These are phyloP conservation scores for Saccharomyces hybrid DNA, from an alignment of 1,139 yeast species.

Conservation along the genomic window DNA sequence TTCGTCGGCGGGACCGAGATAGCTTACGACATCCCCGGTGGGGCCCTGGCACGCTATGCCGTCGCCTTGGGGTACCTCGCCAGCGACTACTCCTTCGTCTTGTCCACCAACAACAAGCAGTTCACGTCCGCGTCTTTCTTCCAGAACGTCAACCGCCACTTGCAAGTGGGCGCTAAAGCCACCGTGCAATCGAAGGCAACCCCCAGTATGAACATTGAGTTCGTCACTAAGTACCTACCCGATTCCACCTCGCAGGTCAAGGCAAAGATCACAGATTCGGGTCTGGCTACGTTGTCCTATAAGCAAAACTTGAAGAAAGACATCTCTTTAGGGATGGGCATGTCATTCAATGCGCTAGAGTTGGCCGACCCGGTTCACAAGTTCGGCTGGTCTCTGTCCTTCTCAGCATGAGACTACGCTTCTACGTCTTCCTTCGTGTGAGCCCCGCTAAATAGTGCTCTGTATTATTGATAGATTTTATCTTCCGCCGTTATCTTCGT, in stretches of 20 bases:
- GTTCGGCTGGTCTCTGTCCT: slow-evolving; percentile 84
- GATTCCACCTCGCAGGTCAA: slow-evolving; percentile 83
- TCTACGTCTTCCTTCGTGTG: not conserved
- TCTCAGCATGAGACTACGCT: not conserved
- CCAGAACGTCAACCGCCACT: slow-evolving; percentile 86
- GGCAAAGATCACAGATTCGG: slow-evolving; percentile 96
- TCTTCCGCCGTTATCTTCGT: not conserved
- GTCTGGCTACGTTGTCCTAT: slow-evolving; percentile 89
- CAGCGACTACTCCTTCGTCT: slow-evolving; percentile 79
- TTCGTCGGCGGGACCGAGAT: slow-evolving; percentile 96
- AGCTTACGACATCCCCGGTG: slow-evolving; percentile 91
- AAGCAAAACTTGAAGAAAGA: slow-evolving; percentile 94
- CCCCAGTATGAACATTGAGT: slow-evolving; percentile 75
- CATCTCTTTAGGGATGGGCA: slow-evolving; percentile 94
- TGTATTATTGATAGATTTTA: not conserved
- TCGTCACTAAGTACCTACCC: slow-evolving; percentile 89
- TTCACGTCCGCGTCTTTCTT: slow-evolving; percentile 94
- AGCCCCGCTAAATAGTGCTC: not conserved
- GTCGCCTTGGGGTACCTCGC: slow-evolving; percentile 92
- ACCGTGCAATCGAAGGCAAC: slow-evolving; percentile 84
- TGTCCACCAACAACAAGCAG: slow-evolving; percentile 81
- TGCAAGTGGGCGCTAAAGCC: slow-evolving; percentile 98
- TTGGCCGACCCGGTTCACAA: slow-evolving; percentile 96
- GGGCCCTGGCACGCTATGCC: slow-evolving; percentile 89
- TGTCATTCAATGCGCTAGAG: slow-evolving; percentile 92